Conservation (phyloP, 2,329 filamentous ascomycete species). For the Colletotrichum tropicicola region DNA sequence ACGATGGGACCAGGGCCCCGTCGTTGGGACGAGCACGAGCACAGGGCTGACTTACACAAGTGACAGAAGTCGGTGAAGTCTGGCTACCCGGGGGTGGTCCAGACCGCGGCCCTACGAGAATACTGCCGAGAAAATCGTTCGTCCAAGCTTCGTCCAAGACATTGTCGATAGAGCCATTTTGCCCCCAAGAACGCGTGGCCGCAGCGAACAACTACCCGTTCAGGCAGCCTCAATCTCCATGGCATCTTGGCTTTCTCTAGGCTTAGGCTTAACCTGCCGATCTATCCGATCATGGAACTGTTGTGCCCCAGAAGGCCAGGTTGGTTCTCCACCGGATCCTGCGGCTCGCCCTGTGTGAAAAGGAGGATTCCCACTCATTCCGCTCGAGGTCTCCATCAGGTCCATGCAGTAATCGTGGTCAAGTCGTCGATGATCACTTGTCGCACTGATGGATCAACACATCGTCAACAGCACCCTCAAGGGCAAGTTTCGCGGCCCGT, state of each 20-base stretch:
- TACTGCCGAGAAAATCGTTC: neutral
- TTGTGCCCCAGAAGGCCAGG: neutral
- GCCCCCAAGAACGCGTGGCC: neutral
- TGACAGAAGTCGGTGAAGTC: neutral
- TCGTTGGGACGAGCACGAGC: neutral
- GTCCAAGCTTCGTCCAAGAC: neutral
- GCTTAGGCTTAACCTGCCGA: slow-evolving; percentile 23
- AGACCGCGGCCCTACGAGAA: neutral
- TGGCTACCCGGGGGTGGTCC: neutral
- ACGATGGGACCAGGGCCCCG: neutral
- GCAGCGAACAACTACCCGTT: neutral
- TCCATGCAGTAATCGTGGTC: neutral
- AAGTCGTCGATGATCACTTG: neutral
- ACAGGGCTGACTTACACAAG: neutral
- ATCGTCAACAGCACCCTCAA: no score
- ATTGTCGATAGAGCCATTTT: neutral
- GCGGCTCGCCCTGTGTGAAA: slow-evolving; percentile 2
- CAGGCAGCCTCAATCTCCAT: slow-evolving; percentile 4
- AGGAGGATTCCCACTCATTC: neutral
- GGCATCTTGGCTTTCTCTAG: slow-evolving; percentile 26
- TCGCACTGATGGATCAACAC: neutral
- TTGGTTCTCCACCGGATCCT: neutral
- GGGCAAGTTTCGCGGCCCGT: no score
- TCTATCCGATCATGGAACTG: slow-evolving; percentile 21
- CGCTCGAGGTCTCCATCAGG: neutral